Conservation (phyloP, 805 yeast species). For the Tetrapisispora nanseiensis region DNA sequence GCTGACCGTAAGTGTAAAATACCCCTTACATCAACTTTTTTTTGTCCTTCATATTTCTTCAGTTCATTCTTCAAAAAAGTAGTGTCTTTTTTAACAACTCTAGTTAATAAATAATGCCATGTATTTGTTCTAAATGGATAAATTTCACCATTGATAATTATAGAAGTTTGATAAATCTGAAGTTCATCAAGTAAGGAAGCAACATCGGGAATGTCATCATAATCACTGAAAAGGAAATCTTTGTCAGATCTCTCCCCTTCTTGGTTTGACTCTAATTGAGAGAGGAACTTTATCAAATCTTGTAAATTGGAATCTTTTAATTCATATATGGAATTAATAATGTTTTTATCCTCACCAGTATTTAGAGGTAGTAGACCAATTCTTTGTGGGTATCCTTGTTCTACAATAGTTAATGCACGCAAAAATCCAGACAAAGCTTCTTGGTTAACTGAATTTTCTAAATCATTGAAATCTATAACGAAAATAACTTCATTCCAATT, state of each 20-base stretch:
- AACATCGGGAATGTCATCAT: slow-evolving; percentile 14
- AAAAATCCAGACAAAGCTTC: slow-evolving; percentile 42
- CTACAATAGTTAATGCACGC: slow-evolving; percentile 39
- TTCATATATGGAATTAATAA: slow-evolving; percentile 19
- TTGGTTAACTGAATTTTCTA: slow-evolving; percentile 27
- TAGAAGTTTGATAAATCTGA: slow-evolving; percentile 38
- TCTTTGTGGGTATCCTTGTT: slow-evolving; percentile 62
- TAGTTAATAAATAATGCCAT: slow-evolving; percentile 48
- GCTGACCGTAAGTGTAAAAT: slow-evolving; percentile 24
- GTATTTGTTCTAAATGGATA: slow-evolving; percentile 36
- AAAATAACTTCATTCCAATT: slow-evolving; percentile 71
- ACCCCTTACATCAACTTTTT: slow-evolving; percentile 20
- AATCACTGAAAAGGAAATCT: neutral
- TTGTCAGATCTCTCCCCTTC: slow-evolving; percentile 3
- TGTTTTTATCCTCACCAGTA: slow-evolving; percentile 12
- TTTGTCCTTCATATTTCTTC: slow-evolving; percentile 5
- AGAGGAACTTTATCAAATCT: slow-evolving; percentile 14
- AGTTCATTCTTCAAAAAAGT: slow-evolving; percentile 15
- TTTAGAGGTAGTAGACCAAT: slow-evolving; percentile 70
- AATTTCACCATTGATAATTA: slow-evolving; percentile 69
- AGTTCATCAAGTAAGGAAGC: slow-evolving; percentile 29
- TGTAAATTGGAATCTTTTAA: slow-evolving; percentile 12
- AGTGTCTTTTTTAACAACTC: slow-evolving; percentile 48
- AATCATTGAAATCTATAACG: slow-evolving; percentile 45
- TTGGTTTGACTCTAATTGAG: slow-evolving; percentile 8